phyloP scores from a whole-genome alignment of 768 basidiomycete species.

The Psilocybe azurescens region DNA sequence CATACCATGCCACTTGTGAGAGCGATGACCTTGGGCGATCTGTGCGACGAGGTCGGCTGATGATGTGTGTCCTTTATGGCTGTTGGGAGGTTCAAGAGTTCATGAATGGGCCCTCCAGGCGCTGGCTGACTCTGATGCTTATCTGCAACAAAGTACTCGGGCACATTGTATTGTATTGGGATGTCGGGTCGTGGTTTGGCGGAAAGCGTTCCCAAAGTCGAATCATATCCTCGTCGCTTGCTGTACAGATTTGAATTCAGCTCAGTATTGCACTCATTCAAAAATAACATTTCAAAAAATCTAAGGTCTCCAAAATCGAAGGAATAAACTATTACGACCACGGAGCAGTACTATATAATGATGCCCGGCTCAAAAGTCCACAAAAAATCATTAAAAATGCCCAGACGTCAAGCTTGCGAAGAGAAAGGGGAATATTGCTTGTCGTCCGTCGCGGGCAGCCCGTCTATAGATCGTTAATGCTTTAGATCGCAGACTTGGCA shows the following conservation, averaged over 20 bases:
- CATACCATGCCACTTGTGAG: background rate
- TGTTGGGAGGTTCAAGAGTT: background rate
- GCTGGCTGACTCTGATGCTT: too few relatives aligned
- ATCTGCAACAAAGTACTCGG: too few relatives aligned
- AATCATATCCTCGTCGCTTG: too few relatives aligned
- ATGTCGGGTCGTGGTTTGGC: too few relatives aligned
- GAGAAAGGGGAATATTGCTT: conserved; percentile 13
- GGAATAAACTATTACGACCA: conserved; percentile 22
- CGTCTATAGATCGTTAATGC: background rate
- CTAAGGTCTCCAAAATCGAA: conserved; percentile 14
- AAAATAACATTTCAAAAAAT: conserved; percentile 17
- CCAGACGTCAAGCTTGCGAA: conserved; percentile 19
- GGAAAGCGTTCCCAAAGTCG: too few relatives aligned
- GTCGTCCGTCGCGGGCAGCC: conserved; percentile 8
- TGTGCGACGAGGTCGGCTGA: background rate
- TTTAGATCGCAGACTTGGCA: conserved; percentile 30
- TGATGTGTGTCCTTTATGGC: background rate
- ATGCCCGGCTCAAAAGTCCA: conserved; percentile 21
- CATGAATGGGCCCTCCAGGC: too few relatives aligned
- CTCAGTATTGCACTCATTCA: conserved; percentile 16
- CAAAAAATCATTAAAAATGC: conserved; percentile 12
- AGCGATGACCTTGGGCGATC: background rate
- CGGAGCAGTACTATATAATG: conserved; percentile 18
- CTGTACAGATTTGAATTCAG: too few relatives aligned
- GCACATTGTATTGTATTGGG: too few relatives aligned